Conservation (phyloP, 2,329 filamentous ascomycete genomes). For the Sporothrix luriei region DNA sequence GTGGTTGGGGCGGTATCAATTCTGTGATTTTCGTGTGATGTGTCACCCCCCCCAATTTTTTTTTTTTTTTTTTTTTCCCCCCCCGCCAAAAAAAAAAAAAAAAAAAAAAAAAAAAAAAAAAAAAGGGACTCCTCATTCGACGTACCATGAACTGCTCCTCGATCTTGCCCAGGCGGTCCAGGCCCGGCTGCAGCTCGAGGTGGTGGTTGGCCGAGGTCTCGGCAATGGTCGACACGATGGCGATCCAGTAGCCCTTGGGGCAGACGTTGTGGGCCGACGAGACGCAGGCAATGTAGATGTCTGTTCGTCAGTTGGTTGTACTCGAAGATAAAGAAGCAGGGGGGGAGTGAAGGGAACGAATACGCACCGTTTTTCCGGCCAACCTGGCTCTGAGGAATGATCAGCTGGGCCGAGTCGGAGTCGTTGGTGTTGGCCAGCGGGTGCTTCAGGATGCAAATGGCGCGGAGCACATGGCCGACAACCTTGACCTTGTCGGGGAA, state of each 20-base stretch:
- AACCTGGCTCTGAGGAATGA: slow-evolving; percentile 97
- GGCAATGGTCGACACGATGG: slow-evolving; percentile 96
- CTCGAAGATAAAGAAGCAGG: background rate
- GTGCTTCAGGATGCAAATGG: slow-evolving; percentile 97
- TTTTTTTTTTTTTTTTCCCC: no score
- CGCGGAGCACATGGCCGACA: slow-evolving; percentile 87
- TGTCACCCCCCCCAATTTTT: no score
- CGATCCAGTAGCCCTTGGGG: slow-evolving; percentile 98
- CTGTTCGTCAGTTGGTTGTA: slow-evolving; percentile 48
- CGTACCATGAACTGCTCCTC: slow-evolving; percentile 91
- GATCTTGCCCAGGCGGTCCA: slow-evolving; percentile 88
- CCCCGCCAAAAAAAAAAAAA: no score
- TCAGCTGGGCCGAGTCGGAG: slow-evolving; percentile 87
- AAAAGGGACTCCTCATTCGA: no score
- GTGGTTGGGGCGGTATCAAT: no score
- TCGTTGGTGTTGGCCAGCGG: slow-evolving; percentile 87
- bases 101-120: no score
- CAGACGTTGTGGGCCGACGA: slow-evolving; percentile 97
- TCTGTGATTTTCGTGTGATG: no score
- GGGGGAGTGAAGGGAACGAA: background rate
- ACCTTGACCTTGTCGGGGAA: slow-evolving; percentile 88
- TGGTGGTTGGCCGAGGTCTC: slow-evolving; percentile 93
- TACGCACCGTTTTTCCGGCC: slow-evolving; percentile 87
- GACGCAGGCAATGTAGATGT: slow-evolving; percentile 96
- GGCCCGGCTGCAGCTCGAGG: slow-evolving; percentile 86